Base-by-base conservation (phyloP, 345 rosid species). In the Iberis pinnata region DNA sequence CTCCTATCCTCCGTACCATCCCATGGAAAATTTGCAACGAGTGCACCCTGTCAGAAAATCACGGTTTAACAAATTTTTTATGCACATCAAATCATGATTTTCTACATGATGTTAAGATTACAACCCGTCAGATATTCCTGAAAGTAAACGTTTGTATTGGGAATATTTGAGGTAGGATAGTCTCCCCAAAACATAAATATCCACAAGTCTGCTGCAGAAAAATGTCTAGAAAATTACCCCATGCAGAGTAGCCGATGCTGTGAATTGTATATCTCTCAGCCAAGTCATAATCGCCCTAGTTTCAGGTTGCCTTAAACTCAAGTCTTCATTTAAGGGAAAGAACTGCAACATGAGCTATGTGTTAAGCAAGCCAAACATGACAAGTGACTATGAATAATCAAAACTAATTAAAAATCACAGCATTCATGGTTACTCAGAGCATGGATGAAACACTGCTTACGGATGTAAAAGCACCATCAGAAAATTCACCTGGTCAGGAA, bases 21-120 rank as follows among this genome's bases (percentile, higher is more conserved):
- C 98, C 98, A 88, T 9, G 98, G 98, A 76, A 88, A 83, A 71
- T 92, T 92, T 72, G 97, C 98, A 39, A 85, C 97, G 36, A 85
- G 82, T 15, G 97, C 95, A 58, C 98, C 98, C 98, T 92, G 81
- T 37, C n/a, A n/a, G n/a, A n/a, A n/a, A n/a, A n/a, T n/a, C n/a
- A n/a, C n/a, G n/a, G n/a, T n/a, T n/a, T n/a, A 39, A 72, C 63
- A 15, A 62, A 56, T 46, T 48, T n/a, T 19, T 41, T 15, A 17
- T 15, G 39, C 10, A 32, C 22, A 56, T 3, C 12, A 17, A 62
- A 56, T 47, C 56, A 48, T 1, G 7, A 19, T 36, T 46, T 13
- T 42, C 25, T 40, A 40, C 41, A 27, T 18, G 6, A 48, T 6
- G 2, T 10, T 19, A 15, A 20, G n/a, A 19, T 19, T 7, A 3